Evolutionary conservation across 305 asterid species (phyloP).

Genomic region (Fraxinus xanthoxyloides): DNA sequence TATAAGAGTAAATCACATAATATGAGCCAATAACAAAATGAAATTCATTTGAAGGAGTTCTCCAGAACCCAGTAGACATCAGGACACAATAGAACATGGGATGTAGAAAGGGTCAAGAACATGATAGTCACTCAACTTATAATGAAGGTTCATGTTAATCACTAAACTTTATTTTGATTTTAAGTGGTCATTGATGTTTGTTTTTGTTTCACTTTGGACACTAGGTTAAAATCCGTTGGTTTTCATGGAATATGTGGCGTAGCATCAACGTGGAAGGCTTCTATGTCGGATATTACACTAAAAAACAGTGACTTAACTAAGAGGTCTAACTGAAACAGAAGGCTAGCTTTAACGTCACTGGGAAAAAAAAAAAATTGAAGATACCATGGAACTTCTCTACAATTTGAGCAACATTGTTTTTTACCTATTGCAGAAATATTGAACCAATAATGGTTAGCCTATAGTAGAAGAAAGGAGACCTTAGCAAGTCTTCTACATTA

Average conservation of each 20-base stretch:
- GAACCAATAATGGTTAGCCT: not conserved
- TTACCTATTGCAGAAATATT: not conserved
- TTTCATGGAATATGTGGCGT: not conserved
- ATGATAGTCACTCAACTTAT: not conserved
- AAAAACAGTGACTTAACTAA: not conserved
- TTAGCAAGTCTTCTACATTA: not conserved
- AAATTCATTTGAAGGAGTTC: not conserved
- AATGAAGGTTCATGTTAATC: not conserved
- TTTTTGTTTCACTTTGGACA: not conserved
- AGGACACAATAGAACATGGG: not conserved
- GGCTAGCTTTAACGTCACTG: not conserved
- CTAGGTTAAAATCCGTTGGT: not conserved
- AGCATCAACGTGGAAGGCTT: not conserved
- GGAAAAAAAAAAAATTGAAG: not conserved
- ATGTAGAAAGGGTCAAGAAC: not conserved
- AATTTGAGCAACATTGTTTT: not conserved
- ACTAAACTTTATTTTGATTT: not conserved
- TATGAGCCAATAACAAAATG: not conserved
- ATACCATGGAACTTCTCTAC: not conserved
- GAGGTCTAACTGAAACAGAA: not conserved
- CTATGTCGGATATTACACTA: not conserved
- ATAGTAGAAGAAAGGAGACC: not conserved
- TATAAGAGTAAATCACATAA: not conserved
- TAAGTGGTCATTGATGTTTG: not conserved
- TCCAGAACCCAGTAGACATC: not conserved